These are phyloP conservation scores for Fraxinus velutina DNA, from an alignment of 305 asterid genomes.

Conservation along the genomic window DNA sequence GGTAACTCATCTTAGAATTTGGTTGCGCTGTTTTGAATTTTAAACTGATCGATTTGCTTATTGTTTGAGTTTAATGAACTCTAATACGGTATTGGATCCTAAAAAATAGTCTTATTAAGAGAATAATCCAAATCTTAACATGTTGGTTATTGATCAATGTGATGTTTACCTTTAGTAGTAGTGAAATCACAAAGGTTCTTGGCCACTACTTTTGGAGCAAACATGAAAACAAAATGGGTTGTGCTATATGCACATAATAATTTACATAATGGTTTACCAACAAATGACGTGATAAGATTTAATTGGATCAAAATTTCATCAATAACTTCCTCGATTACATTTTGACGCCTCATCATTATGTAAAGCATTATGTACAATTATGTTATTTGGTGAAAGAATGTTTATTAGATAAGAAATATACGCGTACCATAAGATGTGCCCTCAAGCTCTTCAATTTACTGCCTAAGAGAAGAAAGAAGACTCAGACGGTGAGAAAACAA, in stretches of 20 bases:
- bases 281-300: too few species aligned
- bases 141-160: background rate
- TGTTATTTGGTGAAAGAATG: background rate
- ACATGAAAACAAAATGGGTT: background rate
- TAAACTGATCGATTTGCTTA: background rate
- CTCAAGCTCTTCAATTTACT: background rate
- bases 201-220: background rate
- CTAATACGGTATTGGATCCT: too few species aligned
- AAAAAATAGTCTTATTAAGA: background rate
- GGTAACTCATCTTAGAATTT: too few species aligned
- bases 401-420: background rate
- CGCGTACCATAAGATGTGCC: background rate
- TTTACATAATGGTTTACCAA: too few species aligned
- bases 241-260: too few species aligned
- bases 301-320: too few species aligned
- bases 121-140: background rate
- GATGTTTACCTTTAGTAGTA: background rate
- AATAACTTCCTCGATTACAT: too few species aligned
- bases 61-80: background rate
- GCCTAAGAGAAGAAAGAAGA: background rate
- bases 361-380: too few species aligned
- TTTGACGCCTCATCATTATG: too few species aligned
- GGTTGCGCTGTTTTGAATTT: background rate
- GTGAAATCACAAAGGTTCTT: background rate
- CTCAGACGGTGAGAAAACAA: background rate